These are phyloP conservation scores for Taiozyma sp. DNA, from an alignment of 1,139 yeast genomes.

Conservation along the genomic window DNA sequence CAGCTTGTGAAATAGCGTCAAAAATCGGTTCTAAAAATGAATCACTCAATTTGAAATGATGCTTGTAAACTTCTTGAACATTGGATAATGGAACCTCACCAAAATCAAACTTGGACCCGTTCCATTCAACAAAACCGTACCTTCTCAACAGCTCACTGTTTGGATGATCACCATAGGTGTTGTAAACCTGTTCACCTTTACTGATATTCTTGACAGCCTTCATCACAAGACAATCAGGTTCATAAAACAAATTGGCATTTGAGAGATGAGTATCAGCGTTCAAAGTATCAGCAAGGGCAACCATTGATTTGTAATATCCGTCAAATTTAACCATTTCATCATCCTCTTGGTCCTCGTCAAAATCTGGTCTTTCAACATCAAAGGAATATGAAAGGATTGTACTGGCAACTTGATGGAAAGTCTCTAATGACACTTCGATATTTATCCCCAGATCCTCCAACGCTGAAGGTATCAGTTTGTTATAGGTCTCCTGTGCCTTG, in stretches of 20 bases:
- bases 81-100: conserved; percentile 58
- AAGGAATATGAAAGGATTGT: conserved; percentile 64
- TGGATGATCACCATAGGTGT: conserved; percentile 88
- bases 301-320: conserved; percentile 71
- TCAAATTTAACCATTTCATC: conserved; percentile 37
- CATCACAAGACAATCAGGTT: conserved; percentile 52
- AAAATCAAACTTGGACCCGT: conserved; percentile 73
- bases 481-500: conserved; percentile 57
- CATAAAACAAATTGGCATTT: conserved; percentile 66
- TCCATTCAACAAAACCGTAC: conserved; percentile 82
- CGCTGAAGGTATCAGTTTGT: conserved; percentile 30
- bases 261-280: conserved; percentile 79
- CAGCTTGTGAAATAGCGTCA: conserved; percentile 23
- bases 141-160: conserved; percentile 83
- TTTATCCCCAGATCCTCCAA: conserved; percentile 26
- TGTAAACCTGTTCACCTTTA: conserved; percentile 70
- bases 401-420: conserved; percentile 67
- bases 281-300: conserved; percentile 85
- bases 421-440: conserved; percentile 25
- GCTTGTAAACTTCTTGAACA: conserved; percentile 28
- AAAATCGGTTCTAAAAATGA: conserved; percentile 27
- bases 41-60: conserved; percentile 14
- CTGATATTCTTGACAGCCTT: conserved; percentile 56
- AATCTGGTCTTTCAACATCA: conserved; percentile 46
- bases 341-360: conserved; percentile 28